phyloP scores from a whole-genome alignment of 306 rosid species.

The Rosa chinensis region DNA sequence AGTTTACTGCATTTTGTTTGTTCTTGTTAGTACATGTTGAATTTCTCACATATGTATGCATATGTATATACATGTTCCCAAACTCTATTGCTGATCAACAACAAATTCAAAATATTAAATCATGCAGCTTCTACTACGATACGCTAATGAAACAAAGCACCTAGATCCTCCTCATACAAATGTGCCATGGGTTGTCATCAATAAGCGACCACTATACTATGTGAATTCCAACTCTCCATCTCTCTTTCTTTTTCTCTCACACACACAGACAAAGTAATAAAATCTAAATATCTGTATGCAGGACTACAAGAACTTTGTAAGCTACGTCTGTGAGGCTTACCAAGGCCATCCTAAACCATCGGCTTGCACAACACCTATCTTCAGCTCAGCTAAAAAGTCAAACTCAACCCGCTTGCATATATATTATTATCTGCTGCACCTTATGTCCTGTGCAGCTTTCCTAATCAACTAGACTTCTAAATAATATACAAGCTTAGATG shows the following conservation, averaged over 20 bases:
- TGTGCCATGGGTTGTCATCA: conserved; percentile 59
- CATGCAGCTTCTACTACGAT: conserved; percentile 44
- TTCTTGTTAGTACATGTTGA: background rate
- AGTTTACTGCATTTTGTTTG: conserved; percentile 4
- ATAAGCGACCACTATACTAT: conserved; percentile 40
- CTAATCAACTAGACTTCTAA: background rate
- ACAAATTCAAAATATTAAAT: background rate
- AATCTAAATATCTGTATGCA: conserved; percentile 10
- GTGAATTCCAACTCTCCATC: conserved; percentile 25
- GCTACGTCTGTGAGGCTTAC: conserved; percentile 29
- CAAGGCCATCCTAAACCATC: conserved; percentile 20
- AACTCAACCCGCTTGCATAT: background rate
- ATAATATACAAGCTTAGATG: background rate
- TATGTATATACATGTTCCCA: background rate
- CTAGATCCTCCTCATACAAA: conserved; percentile 35
- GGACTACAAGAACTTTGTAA: conserved; percentile 27
- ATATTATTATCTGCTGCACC: background rate
- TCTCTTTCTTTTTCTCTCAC: background rate
- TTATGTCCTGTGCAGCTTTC: background rate
- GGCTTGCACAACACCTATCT: conserved; percentile 18
- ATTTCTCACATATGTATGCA: background rate
- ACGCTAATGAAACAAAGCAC: conserved; percentile 33
- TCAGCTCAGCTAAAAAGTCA: conserved; percentile 8
- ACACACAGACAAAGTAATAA: background rate
- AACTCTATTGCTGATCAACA: background rate